Evolutionary conservation across 2,329 filamentous ascomycete genomes (phyloP).

Genomic region (Aspergillus uvarum): DNA sequence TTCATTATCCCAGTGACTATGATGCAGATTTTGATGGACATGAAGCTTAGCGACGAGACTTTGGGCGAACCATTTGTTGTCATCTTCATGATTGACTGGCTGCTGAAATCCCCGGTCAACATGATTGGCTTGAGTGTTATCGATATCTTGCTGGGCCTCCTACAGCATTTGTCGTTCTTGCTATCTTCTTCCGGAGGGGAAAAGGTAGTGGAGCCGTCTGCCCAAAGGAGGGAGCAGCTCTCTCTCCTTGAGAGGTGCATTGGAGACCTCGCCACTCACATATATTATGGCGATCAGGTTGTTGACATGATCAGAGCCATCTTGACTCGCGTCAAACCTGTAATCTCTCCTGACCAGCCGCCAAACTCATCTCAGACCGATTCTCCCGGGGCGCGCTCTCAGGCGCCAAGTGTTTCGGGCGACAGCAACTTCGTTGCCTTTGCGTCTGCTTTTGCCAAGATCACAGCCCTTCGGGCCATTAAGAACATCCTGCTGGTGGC

Average conservation of each 20-base stretch:
- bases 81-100: constrained; percentile 73
- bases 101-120: constrained; percentile 85
- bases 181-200: constrained; percentile 60
- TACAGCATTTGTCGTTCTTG: constrained; percentile 77
- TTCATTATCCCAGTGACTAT: constrained; percentile 84
- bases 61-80: constrained; percentile 73
- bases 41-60: constrained; percentile 67
- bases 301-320: constrained; percentile 89
- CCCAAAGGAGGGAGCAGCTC: constrained; percentile 62
- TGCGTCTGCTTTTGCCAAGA: constrained; percentile 61
- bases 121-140: constrained; percentile 95
- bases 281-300: constrained; percentile 96
- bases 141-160: constrained; percentile 82
- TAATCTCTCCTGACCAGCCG: constrained; percentile 45
- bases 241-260: constrained; percentile 75
- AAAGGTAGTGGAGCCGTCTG: constrained; percentile 26
- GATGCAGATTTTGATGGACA: constrained; percentile 71
- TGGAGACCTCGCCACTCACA: constrained; percentile 86
- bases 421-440: constrained; percentile 49
- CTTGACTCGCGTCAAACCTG: constrained; percentile 72
- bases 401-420: constrained; percentile 40
- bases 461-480: constrained; percentile 71
- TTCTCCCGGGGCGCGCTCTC: constrained; percentile 51
- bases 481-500: constrained; percentile 81
- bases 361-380: constrained; percentile 50